Percentiles rank a stretch among this genome's conserved stretches.
Conservation (phyloP, 345 rosid species). For the Eucalyptus regnans region DNA sequence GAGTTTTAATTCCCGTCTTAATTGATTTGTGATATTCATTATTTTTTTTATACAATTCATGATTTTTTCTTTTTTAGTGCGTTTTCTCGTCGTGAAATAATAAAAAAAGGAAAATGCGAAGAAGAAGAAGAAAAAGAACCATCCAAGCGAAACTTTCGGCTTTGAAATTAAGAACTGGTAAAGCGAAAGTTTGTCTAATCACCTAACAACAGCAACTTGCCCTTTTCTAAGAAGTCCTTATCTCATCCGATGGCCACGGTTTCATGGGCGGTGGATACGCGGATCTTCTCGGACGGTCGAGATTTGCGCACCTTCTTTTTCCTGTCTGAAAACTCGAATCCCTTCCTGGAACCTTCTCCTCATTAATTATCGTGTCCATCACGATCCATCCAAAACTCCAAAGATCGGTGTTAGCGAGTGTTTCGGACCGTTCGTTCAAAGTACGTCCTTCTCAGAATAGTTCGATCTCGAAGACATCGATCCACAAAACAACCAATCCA, state of each 20-base stretch:
- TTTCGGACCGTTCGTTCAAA: neutral
- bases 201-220: neutral
- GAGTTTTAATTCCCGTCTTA: rapidly evolving
- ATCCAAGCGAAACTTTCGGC: neutral
- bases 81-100: neutral
- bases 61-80: too few species aligned
- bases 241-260: neutral
- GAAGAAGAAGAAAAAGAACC: neutral
- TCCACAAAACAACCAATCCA: neutral
- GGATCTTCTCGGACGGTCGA: slow-evolving; percentile 1
- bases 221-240: neutral
- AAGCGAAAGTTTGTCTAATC: neutral
- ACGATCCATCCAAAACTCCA: neutral
- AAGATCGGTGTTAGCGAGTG: neutral
- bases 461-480: neutral
- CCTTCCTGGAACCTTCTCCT: neutral
- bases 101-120: neutral
- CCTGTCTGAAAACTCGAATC: neutral
- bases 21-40: neutral
- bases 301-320: neutral
- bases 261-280: neutral
- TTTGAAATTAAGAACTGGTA: neutral
- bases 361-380: neutral
- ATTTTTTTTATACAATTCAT: neutral
- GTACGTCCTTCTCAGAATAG: neutral